Conservation (phyloP, 306 rosid genomes). For the Mimosa bimucronata region DNA sequence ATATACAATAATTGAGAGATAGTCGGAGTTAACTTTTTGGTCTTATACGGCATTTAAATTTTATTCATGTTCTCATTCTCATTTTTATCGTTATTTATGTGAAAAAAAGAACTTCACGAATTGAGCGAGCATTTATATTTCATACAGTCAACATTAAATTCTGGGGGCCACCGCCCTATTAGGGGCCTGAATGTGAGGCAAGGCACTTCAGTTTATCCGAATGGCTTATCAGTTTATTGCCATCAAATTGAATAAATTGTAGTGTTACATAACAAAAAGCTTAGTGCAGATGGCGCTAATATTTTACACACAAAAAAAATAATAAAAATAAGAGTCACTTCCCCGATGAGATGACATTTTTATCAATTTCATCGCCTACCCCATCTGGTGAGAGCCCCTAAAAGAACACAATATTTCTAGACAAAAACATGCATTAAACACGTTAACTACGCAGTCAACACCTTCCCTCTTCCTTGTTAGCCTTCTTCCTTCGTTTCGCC, state of each 20-base stretch:
- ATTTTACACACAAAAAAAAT: conserved; percentile 1
- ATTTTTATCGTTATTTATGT: no score
- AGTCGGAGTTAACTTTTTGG: no score
- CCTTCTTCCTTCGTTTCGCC: conserved; percentile 24
- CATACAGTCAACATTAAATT: no score
- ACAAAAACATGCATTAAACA: conserved; percentile 4
- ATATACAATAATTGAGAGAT: no score
- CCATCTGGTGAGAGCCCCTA: background rate
- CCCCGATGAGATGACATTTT: conserved; percentile 39
- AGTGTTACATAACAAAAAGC: conserved; percentile 7
- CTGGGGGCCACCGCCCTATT: no score
- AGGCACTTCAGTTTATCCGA: background rate
- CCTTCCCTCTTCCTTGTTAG: background rate
- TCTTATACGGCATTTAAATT: no score
- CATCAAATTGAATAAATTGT: background rate
- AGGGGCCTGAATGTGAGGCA: no score
- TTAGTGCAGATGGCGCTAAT: conserved; percentile 28
- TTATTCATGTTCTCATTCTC: no score
- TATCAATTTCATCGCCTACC: conserved; percentile 25
- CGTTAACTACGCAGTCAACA: background rate
- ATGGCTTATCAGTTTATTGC: background rate
- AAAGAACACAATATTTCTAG: conserved; percentile 1
- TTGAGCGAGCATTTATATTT: background rate
- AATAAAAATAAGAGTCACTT: background rate
- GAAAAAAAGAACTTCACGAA: no score